Percentiles rank a stretch among this genome's conserved stretches.
These are phyloP conservation scores for Ocimum tenuiflorum DNA, from an alignment of 257 asterid species.

Conservation along the genomic window DNA sequence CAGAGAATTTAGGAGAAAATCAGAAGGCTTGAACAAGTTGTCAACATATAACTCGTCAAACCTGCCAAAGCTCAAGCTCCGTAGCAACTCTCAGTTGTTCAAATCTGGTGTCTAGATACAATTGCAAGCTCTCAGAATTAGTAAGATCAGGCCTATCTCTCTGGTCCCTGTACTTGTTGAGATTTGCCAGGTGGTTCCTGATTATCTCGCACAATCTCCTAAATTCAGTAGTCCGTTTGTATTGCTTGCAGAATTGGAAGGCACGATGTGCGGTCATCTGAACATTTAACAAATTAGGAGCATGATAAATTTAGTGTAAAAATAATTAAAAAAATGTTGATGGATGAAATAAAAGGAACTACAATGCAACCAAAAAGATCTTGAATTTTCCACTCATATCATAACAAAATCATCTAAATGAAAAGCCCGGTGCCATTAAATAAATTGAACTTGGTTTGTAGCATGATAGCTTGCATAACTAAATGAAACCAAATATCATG, in stretches of 20 bases:
- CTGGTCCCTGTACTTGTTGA: slow-evolving; percentile 86
- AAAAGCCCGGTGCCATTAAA: too few relatives aligned
- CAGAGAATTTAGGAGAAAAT: too few relatives aligned
- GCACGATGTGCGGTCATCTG: slow-evolving; percentile 99
- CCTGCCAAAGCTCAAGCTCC: slow-evolving; percentile 87
- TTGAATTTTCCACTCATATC: background rate
- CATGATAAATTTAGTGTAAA: background rate
- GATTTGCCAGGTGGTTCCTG: slow-evolving; percentile 82
- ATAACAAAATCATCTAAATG: background rate
- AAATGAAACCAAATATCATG: background rate
- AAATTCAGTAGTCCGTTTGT: slow-evolving; percentile 83
- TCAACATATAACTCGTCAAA: too few relatives aligned
- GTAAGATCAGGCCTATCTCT: slow-evolving; percentile 88
- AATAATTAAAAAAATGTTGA: background rate
- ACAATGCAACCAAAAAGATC: background rate
- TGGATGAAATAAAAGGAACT: background rate
- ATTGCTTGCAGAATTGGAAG: slow-evolving; percentile 93
- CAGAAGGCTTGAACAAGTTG: too few relatives aligned
- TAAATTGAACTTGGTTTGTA: too few relatives aligned
- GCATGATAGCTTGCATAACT: background rate
- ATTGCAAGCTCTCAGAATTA: slow-evolving; percentile 82
- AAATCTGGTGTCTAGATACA: slow-evolving; percentile 86
- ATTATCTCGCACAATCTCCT: slow-evolving; percentile 86
- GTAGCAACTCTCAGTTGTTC: slow-evolving; percentile 92
- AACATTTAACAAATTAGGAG: background rate